Conservation (phyloP, 495 filamentous ascomycete species). For the Staphylotrichum longicolle region DNA sequence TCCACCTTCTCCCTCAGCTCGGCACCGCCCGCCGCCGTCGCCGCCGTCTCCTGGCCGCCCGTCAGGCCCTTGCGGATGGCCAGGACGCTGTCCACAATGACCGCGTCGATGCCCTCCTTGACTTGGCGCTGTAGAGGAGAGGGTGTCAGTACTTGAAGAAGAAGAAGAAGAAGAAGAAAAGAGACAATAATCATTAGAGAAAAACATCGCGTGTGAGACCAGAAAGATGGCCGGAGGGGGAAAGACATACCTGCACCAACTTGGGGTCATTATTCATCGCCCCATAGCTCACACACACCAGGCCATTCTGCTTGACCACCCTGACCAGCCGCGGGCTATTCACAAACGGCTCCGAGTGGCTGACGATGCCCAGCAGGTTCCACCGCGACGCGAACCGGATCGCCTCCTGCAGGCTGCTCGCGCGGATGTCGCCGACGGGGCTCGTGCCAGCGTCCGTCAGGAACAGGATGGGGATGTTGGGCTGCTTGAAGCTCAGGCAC, state of each 20-base stretch:
- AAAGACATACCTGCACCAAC: slow-evolving; percentile 71
- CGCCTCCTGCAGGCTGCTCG: slow-evolving; percentile 88
- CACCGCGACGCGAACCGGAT: slow-evolving; percentile 90
- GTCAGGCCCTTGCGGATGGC: slow-evolving; percentile 62
- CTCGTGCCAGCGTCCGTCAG: slow-evolving; percentile 80
- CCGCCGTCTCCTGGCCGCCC: slow-evolving; percentile 24
- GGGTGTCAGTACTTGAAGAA: neutral
- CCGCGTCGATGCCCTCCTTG: slow-evolving; percentile 91
- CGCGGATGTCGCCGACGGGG: slow-evolving; percentile 83
- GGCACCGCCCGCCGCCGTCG: slow-evolving; percentile 5
- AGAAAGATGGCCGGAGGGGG: no score
- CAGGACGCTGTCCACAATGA: slow-evolving; percentile 92
- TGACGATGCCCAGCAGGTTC: slow-evolving; percentile 91
- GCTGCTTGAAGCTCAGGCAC: slow-evolving; percentile 90
- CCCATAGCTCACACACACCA: slow-evolving; percentile 97
- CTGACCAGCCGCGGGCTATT: slow-evolving; percentile 85
- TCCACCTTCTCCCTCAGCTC: slow-evolving; percentile 13
- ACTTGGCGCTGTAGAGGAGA: slow-evolving; percentile 67
- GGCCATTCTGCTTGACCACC: slow-evolving; percentile 90
- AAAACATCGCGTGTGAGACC: neutral
- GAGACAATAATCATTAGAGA: neutral
- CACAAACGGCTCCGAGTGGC: slow-evolving; percentile 77
- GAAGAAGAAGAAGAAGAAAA: neutral
- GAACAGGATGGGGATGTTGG: slow-evolving; percentile 91
- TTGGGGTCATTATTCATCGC: slow-evolving; percentile 78